Conservation (phyloP, 192 early-diverging fungal species). For the Rhizophagus sp. region DNA sequence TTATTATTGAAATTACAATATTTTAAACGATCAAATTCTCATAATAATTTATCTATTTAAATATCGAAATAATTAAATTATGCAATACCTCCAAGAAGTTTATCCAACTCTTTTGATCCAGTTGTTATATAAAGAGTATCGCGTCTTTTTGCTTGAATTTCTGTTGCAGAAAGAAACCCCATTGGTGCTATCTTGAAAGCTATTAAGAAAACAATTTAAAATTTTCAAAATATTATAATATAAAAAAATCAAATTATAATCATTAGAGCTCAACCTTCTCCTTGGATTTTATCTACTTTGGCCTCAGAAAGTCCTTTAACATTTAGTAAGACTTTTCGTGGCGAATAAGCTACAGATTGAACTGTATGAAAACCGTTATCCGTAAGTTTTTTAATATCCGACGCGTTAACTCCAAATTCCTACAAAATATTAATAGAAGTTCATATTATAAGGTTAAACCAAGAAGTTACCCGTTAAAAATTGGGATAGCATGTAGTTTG, state of each 20-base stretch:
- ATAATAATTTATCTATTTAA: too few relatives aligned
- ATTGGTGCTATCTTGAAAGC: constrained; percentile 91
- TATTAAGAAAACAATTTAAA: constrained; percentile 38
- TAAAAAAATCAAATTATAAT: background rate
- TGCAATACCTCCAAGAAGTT: constrained; percentile 76
- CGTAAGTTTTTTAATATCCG: constrained; percentile 82
- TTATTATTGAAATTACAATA: background rate
- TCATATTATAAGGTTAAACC: background rate
- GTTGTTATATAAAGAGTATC: constrained; percentile 86
- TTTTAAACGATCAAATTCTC: too few relatives aligned
- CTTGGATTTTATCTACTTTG: constrained; percentile 93
- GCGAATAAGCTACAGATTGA: constrained; percentile 92
- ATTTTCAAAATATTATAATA: background rate
- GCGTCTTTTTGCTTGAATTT: constrained; percentile 80
- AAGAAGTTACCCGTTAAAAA: background rate
- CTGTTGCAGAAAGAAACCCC: constrained; percentile 93
- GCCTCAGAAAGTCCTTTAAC: constrained; percentile 96
- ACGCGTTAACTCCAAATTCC: constrained; percentile 66
- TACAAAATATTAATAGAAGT: constrained; percentile 29
- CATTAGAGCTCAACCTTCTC: constrained; percentile 62
- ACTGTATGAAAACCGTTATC: constrained; percentile 89
- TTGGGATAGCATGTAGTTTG: background rate
- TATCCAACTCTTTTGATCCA: constrained; percentile 90
- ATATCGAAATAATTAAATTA: background rate
- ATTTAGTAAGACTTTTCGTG: constrained; percentile 78